phyloP scores from a whole-genome alignment of 441 rosid genomes.

The Pelargonium australe region DNA sequence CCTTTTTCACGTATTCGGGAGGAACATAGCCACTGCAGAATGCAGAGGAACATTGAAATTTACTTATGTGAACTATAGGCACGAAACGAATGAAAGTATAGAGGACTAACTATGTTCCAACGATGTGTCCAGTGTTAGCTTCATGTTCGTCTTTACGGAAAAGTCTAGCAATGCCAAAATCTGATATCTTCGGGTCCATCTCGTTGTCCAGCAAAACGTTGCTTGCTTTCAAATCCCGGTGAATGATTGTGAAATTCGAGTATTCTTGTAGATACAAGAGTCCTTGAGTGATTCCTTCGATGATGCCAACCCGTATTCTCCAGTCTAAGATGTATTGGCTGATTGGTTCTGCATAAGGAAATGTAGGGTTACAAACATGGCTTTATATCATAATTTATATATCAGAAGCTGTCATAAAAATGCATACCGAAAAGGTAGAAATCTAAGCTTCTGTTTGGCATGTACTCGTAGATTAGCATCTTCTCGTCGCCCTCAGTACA shows the following conservation, averaged over 20 bases:
- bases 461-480: conserved; percentile 17
- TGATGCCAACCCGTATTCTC: conserved; percentile 28
- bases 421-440: conserved; percentile 16
- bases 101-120: conserved; percentile 31
- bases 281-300: conserved; percentile 35
- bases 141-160: conserved; percentile 11
- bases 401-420: neutral
- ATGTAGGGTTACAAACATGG: too few species aligned
- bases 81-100: neutral
- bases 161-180: conserved; percentile 33
- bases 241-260: conserved; percentile 30
- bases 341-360: neutral
- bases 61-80: neutral
- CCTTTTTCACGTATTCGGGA: conserved; percentile 20
- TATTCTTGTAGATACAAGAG: conserved; percentile 37
- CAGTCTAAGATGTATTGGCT: conserved; percentile 21
- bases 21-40: conserved; percentile 14
- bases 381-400: too few species aligned
- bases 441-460: conserved; percentile 20
- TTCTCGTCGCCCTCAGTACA: conserved; percentile 20
- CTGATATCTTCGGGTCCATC: conserved; percentile 32
- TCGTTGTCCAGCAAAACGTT: conserved; percentile 28
- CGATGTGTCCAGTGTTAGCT: conserved; percentile 22
- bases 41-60: neutral
- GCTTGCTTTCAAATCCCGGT: conserved; percentile 32